These are phyloP conservation scores for Rhynchosporium graminicola DNA, from an alignment of 2,329 filamentous ascomycete species.

Conservation along the genomic window DNA sequence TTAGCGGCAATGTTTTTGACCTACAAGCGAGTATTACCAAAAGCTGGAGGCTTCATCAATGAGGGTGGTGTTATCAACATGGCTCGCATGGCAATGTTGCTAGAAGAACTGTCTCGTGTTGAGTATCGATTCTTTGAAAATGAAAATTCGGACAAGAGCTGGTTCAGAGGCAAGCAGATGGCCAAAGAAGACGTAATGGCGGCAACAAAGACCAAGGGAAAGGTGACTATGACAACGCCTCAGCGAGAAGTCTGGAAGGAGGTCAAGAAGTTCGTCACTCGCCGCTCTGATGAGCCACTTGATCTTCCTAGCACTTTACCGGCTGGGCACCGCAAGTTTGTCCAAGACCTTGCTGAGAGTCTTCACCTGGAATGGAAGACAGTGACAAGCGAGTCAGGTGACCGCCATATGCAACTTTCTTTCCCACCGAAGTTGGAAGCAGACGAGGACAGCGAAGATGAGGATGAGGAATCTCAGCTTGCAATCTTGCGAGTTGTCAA, in stretches of 20 bases:
- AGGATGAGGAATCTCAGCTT: constrained; percentile 81
- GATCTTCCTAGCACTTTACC: constrained; percentile 74
- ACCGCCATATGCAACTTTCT: constrained; percentile 65
- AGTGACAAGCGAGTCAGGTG: constrained; percentile 62
- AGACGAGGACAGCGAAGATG: constrained; percentile 65
- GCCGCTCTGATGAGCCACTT: constrained; percentile 63
- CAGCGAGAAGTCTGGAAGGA: constrained; percentile 83
- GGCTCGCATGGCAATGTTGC: constrained; percentile 70
- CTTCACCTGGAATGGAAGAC: constrained; percentile 67
- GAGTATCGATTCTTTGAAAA: constrained; percentile 92
- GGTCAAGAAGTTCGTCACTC: constrained; percentile 80
- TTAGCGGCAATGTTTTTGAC: constrained; percentile 96
- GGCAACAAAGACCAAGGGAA: constrained; percentile 61
- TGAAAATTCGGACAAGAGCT: constrained; percentile 84
- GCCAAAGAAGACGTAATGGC: constrained; percentile 68
- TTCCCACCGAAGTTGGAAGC: constrained; percentile 51
- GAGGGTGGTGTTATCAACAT: constrained; percentile 92
- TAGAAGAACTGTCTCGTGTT: constrained; percentile 83
- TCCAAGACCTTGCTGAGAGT: constrained; percentile 78
- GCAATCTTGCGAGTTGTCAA: constrained; percentile 85
- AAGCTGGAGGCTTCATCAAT: constrained; percentile 93
- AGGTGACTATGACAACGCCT: constrained; percentile 72
- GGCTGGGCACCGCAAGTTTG: constrained; percentile 88
- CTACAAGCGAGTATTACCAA: constrained; percentile 87
- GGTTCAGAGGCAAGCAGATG: constrained; percentile 85